Evolutionary conservation across 2,329 filamentous ascomycete species (phyloP), one percentile per base, ranked within the genome.

Genomic region (Fusarium acutatum): DNA sequence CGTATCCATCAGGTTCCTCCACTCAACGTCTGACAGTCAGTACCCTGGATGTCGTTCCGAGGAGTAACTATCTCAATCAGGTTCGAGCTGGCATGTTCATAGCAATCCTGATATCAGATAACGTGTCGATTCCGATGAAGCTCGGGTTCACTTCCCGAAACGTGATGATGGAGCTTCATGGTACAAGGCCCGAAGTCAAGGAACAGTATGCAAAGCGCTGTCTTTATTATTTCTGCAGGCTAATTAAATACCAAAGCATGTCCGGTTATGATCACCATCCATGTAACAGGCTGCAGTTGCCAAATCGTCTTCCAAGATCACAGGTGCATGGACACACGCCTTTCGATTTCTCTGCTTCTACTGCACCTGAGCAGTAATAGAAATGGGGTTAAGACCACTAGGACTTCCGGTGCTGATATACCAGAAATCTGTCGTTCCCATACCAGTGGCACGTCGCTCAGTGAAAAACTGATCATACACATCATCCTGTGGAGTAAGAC

Each of bases 41-140:
- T 8, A 14, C 3, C 3, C 46, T 20, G 0, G 1, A 14, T 24
- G 3, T 5, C 4, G 47, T 32, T 13, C 28, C 15, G 11, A 32
- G 7, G n/a, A 20, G 17, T 12, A 9, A 5, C 6, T 3, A 13
- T 3, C 24, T 22, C 3, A 22, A 17, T 3, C 2, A 0, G 5
- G 3, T 20, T n/a, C 12, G 22, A n/a, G 15, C 20, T 43, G 17
- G 8, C 1, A 24, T 15, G 17, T 2, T 4, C 12, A 7, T 2
- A 6, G 8, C 8, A 18, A 14, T 26, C 12, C 17, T 6, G 17
- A 22, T 32, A 22, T 4, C 6, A 20, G 15, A 24, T 12, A 24
- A 2, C 17, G 10, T 3, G 10, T 7, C 9, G 17, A 9, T 7
- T 46, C 5, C 18, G 9, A 2, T 6, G 22, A 22, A 7, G 13